phyloP scores from a whole-genome alignment of 2,329 filamentous ascomycete species.

The Talaromyces sp. region DNA sequence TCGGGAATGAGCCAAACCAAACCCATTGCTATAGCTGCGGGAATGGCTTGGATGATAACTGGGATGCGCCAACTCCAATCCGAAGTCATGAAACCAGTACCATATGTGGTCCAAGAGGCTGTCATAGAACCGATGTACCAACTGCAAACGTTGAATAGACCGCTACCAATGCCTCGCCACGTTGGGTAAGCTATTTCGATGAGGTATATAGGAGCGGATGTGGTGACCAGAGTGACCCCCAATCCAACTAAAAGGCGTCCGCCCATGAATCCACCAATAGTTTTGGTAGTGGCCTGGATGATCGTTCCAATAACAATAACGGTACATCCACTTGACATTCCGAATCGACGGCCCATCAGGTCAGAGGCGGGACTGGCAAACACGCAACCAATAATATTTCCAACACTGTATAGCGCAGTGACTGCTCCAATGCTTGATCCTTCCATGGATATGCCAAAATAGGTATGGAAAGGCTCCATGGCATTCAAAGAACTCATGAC shows the following conservation, averaged over 20 bases:
- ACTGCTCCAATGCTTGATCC: conserved; percentile 45
- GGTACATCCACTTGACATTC: conserved; percentile 42
- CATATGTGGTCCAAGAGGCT: conserved; percentile 23
- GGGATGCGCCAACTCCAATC: conserved; percentile 56
- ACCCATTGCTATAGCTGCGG: background rate
- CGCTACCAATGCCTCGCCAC: conserved; percentile 28
- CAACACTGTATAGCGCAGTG: conserved; percentile 43
- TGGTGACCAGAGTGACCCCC: conserved; percentile 36
- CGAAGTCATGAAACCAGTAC: conserved; percentile 24
- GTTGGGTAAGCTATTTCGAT: conserved; percentile 31
- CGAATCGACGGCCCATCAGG: conserved; percentile 43
- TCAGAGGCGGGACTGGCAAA: conserved; percentile 47
- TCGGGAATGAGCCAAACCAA: conserved; percentile 6
- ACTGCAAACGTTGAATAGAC: conserved; percentile 29
- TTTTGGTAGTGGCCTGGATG: conserved; percentile 24
- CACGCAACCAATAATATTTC: conserved; percentile 43
- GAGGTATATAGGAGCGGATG: conserved; percentile 29
- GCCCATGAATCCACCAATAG: conserved; percentile 28
- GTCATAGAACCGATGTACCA: conserved; percentile 19
- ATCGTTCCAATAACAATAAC: conserved; percentile 28
- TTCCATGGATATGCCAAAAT: conserved; percentile 36
- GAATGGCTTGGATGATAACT: conserved; percentile 3
- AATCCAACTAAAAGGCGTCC: conserved; percentile 34
- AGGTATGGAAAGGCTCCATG: conserved; percentile 41
- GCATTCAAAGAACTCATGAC: conserved; percentile 48